These are phyloP conservation scores for Paragyromitra xinjiangensis DNA, from an alignment of 495 filamentous ascomycete genomes.

Conservation along the genomic window DNA sequence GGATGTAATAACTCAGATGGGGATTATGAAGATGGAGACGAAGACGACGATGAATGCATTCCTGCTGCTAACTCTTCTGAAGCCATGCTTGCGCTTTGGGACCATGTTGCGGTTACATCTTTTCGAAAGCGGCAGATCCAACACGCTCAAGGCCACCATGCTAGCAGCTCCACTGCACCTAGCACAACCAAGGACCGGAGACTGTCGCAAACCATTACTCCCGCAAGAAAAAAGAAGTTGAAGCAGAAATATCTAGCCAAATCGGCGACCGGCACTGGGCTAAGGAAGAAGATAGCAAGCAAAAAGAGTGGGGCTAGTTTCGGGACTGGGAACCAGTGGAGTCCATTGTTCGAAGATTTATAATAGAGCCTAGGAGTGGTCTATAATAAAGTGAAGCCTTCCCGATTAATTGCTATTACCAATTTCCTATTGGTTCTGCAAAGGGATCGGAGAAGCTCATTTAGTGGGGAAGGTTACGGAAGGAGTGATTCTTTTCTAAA, in stretches of 20 bases:
- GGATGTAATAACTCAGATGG: conserved; percentile 42
- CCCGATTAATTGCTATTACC: background rate
- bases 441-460: background rate
- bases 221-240: conserved; percentile 50
- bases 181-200: conserved; percentile 40
- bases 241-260: conserved; percentile 47
- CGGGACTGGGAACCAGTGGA: conserved; percentile 33
- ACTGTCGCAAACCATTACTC: conserved; percentile 55
- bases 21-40: conserved; percentile 41
- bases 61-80: conserved; percentile 44
- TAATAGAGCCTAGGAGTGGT: conserved; percentile 1
- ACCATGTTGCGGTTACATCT: conserved; percentile 56
- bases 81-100: conserved; percentile 54
- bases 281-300: conserved; percentile 40
- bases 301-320: conserved; percentile 27
- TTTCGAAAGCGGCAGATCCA: conserved; percentile 57
- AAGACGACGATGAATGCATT: conserved; percentile 46
- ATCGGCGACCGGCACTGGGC: conserved; percentile 11
- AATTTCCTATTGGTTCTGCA: background rate
- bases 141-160: conserved; percentile 46
- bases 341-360: conserved; percentile 35
- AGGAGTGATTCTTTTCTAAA: conserved; percentile 6
- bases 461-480: background rate
- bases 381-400: background rate
- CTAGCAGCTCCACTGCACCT: conserved; percentile 17